Percentiles rank a stretch among this genome's conserved stretches.
Evolutionary conservation across 75 land plant species (phyloP).

Genomic region (Cunninghamia lanceolata): DNA sequence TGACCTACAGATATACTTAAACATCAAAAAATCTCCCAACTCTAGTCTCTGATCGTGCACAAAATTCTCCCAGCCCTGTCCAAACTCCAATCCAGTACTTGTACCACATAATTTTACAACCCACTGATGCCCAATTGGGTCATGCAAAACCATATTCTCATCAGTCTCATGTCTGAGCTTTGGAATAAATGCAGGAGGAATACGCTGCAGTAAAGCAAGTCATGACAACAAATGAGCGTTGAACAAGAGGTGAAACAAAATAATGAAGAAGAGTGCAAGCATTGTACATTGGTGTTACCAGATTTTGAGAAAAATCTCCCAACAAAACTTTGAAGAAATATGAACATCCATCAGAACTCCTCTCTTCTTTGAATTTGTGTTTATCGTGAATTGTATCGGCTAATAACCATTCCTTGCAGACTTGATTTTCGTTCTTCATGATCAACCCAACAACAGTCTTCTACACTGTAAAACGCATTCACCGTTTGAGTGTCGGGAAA

Average conservation of each 20-base stretch:
- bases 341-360: neutral
- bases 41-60: constrained; percentile 5
- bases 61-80: constrained; percentile 12
- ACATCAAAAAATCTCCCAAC: constrained; percentile 13
- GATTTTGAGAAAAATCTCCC: neutral
- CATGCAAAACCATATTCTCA: neutral
- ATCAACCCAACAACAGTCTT: too few relatives aligned
- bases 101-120: neutral
- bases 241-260: neutral
- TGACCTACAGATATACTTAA: constrained; percentile 1
- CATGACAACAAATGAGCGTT: neutral
- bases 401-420: too few relatives aligned
- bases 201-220: constrained; percentile 6
- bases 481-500: too few relatives aligned
- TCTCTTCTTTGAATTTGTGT: too few relatives aligned
- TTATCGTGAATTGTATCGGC: too few relatives aligned
- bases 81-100: constrained; percentile 6
- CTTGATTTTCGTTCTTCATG: too few relatives aligned
- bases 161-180: constrained; percentile 1
- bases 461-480: too few relatives aligned
- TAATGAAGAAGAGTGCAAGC: neutral
- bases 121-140: constrained; percentile 8
- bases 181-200: neutral
- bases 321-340: neutral
- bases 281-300: neutral